Percentiles rank a stretch among this genome's conserved stretches.
These are phyloP conservation scores for Deinandra increscens DNA, from an alignment of 129 eudicot genomes.

Conservation along the genomic window DNA sequence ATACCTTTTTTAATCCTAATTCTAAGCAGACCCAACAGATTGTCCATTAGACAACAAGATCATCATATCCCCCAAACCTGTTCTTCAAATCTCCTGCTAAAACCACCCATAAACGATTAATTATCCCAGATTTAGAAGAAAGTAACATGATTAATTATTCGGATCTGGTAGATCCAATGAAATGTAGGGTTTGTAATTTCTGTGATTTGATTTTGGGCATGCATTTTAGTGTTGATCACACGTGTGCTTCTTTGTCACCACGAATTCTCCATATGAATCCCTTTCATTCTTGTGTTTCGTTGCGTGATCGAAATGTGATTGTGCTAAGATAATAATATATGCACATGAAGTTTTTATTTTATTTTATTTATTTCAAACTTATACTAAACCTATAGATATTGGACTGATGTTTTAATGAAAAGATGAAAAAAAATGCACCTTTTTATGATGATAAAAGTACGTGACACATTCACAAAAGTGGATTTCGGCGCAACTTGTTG, in stretches of 20 bases:
- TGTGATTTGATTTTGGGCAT: constrained; percentile 4
- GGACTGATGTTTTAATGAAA: too few relatives aligned
- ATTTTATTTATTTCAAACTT: too few relatives aligned
- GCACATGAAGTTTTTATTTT: too few relatives aligned
- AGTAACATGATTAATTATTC: not conserved
- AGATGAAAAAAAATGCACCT: too few relatives aligned
- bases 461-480: too few relatives aligned
- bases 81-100: constrained; percentile 23
- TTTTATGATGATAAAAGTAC: too few relatives aligned
- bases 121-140: not conserved
- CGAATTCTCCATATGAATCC: not conserved
- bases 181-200: constrained; percentile 17
- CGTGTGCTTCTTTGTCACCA: constrained; percentile 20
- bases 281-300: too few relatives aligned
- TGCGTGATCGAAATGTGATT: too few relatives aligned
- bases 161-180: not conserved
- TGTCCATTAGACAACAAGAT: constrained; percentile 45
- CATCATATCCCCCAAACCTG: constrained; percentile 14
- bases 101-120: constrained; percentile 38
- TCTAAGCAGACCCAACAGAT: constrained; percentile 67
- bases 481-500: too few relatives aligned
- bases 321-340: too few relatives aligned
- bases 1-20: constrained; percentile 55
- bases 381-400: too few relatives aligned
- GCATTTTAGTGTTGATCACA: constrained; percentile 21